A percentile compares a stretch with the other conserved stretches of the same genome.
Conservation (phyloP, 495 filamentous ascomycete genomes). For the Daldinia childiae region DNA sequence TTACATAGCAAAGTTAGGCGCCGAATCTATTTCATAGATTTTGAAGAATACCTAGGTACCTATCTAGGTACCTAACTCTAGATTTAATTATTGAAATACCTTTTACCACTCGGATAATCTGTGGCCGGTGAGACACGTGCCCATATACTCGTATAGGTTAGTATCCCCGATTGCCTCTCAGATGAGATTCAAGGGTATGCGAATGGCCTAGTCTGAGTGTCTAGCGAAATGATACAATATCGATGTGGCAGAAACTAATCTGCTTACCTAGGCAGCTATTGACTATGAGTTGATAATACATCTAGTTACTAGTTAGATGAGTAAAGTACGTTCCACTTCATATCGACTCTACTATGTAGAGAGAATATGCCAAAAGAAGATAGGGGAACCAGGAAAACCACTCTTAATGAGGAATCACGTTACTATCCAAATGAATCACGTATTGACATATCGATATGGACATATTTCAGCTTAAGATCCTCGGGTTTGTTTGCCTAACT, state of each 20-base stretch:
- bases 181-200: neutral
- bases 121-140: neutral
- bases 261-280: too few species aligned
- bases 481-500: neutral
- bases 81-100: neutral
- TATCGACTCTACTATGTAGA: neutral
- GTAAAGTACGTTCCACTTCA: neutral
- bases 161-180: neutral
- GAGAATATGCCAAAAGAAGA: neutral
- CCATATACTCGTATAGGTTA: neutral
- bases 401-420: too few species aligned
- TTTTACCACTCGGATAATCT: neutral
- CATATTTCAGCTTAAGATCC: neutral
- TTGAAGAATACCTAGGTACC: neutral
- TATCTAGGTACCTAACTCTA: neutral
- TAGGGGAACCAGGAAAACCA: neutral
- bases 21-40: neutral
- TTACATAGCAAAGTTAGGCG: neutral
- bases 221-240: neutral
- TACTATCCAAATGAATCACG: too few species aligned
- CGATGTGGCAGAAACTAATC: neutral
- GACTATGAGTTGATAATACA: too few species aligned
- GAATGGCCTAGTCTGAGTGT: neutral
- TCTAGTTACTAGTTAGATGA: too few species aligned
- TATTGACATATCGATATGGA: neutral